Evolutionary conservation across 2,329 filamentous ascomycete genomes (phyloP).

Genomic region (Penicillium sp.): DNA sequence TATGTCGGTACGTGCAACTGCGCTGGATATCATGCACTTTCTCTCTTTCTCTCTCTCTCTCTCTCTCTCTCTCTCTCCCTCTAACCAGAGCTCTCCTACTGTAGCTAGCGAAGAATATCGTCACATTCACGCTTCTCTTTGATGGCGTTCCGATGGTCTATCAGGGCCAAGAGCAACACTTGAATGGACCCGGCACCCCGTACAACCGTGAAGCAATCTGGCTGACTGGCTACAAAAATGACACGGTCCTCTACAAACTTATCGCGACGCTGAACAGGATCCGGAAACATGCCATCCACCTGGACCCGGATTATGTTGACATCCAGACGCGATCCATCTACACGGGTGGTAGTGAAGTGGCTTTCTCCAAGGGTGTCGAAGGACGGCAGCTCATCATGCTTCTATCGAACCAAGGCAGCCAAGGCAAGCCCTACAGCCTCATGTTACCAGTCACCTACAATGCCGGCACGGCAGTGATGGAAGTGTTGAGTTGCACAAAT

Average conservation of each 20-base stretch:
- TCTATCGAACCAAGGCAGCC: constrained; percentile 47
- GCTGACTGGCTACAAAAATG: constrained; percentile 46
- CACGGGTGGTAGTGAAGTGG: constrained; percentile 43
- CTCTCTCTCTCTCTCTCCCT: too few relatives aligned
- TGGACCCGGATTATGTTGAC: constrained; percentile 43
- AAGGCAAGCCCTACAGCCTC: constrained; percentile 35
- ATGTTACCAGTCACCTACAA: constrained; percentile 35
- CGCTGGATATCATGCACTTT: neutral
- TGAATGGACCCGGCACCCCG: constrained; percentile 52
- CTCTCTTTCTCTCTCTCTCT: neutral
- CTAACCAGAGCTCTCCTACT: constrained; percentile 1
- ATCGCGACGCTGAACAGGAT: constrained; percentile 47
- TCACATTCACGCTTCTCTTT: constrained; percentile 63
- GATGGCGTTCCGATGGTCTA: constrained; percentile 55
- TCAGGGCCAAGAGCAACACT: constrained; percentile 62
- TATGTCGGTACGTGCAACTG: constrained; percentile 39
- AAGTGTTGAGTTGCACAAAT: constrained; percentile 35
- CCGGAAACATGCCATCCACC: constrained; percentile 45
- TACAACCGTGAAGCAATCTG: constrained; percentile 60
- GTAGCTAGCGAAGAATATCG: constrained; percentile 60
- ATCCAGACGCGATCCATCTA: constrained; percentile 32
- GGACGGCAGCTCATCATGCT: constrained; percentile 49
- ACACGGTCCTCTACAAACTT: constrained; percentile 44
- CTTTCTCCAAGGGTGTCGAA: constrained; percentile 51
- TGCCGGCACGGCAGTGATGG: constrained; percentile 30